A percentile compares a stretch with the other conserved stretches of the same genome.
phyloP scores from a whole-genome alignment of 2,329 filamentous ascomycete genomes.

The Talaromyces atroroseus region DNA sequence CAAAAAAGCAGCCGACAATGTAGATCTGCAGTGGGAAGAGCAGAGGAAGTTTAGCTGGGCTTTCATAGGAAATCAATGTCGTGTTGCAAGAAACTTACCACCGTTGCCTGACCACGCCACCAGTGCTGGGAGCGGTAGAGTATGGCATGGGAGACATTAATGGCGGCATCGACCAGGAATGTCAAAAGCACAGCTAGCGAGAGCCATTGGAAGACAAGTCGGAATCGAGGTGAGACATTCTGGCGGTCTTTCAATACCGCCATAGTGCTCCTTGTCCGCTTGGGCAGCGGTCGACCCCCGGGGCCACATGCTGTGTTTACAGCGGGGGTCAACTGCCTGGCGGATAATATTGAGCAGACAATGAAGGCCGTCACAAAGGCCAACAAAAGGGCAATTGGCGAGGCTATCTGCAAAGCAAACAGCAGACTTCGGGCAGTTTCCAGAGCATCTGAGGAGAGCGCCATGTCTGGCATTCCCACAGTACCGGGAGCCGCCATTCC shows the following conservation, averaged over 20 bases:
- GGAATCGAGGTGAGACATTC: conserved; percentile 61
- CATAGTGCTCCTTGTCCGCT: conserved; percentile 49
- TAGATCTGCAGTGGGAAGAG: conserved; percentile 59
- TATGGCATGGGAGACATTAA: conserved; percentile 70
- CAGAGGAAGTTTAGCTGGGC: not conserved
- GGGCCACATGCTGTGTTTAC: conserved; percentile 62
- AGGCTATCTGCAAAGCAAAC: conserved; percentile 51
- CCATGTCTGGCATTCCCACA: conserved; percentile 16
- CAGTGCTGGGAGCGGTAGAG: conserved; percentile 59
- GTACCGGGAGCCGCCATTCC: conserved; percentile 8
- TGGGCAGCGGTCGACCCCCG: conserved; percentile 80
- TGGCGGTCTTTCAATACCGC: conserved; percentile 42
- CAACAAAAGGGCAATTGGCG: conserved; percentile 58
- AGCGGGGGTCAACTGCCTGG: conserved; percentile 43
- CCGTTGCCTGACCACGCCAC: conserved; percentile 76
- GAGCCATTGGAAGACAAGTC: conserved; percentile 69
- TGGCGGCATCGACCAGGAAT: conserved; percentile 68
- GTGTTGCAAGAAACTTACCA: conserved; percentile 51
- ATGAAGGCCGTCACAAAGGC: conserved; percentile 62
- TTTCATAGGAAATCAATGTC: not conserved
- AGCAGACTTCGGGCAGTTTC: conserved; percentile 47
- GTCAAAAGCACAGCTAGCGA: conserved; percentile 66
- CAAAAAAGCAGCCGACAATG: conserved; percentile 75
- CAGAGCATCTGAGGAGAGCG: conserved; percentile 38
- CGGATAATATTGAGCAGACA: conserved; percentile 53